A percentile compares a stretch with the other conserved stretches of the same genome.
These are phyloP conservation scores for Cryptococcus maquisensis DNA, from an alignment of 1,284 basidiomycete genomes.

Conservation along the genomic window DNA sequence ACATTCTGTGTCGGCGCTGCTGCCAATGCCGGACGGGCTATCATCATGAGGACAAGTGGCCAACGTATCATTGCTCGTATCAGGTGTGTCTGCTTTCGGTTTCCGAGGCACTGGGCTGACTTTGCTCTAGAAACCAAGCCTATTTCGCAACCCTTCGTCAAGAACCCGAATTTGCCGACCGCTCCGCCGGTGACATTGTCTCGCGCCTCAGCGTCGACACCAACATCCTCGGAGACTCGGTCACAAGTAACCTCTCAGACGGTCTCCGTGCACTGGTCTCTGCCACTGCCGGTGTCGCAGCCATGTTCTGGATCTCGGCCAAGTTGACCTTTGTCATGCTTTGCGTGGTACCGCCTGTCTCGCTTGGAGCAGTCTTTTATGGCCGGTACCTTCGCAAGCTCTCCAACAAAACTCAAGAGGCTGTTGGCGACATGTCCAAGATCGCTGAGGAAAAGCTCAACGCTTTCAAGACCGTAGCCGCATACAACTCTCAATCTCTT, in stretches of 20 bases:
- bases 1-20: constrained; percentile 83
- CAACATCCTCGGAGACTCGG: constrained; percentile 88
- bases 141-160: constrained; percentile 78
- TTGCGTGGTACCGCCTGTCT: constrained; percentile 88
- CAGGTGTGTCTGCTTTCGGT: constrained; percentile 47
- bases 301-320: constrained; percentile 94
- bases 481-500: constrained; percentile 69
- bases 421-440: constrained; percentile 91
- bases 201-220: constrained; percentile 88
- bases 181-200: constrained; percentile 88
- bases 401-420: constrained; percentile 87
- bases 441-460: constrained; percentile 85
- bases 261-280: constrained; percentile 77
- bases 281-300: constrained; percentile 84
- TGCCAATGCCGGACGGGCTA: constrained; percentile 81
- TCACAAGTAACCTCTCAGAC: constrained; percentile 88
- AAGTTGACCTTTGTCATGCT: constrained; percentile 89
- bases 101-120: not conserved
- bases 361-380: constrained; percentile 77
- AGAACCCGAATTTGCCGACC: constrained; percentile 89
- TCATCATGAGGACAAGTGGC: constrained; percentile 82
- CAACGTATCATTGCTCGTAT: constrained; percentile 89
- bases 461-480: constrained; percentile 89
- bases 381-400: constrained; percentile 90
- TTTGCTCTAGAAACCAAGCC: constrained; percentile 57